A percentile compares a stretch with the other conserved stretches of the same genome.
phyloP scores from a whole-genome alignment of 257 asterid genomes.

The Primulina tabacum region DNA sequence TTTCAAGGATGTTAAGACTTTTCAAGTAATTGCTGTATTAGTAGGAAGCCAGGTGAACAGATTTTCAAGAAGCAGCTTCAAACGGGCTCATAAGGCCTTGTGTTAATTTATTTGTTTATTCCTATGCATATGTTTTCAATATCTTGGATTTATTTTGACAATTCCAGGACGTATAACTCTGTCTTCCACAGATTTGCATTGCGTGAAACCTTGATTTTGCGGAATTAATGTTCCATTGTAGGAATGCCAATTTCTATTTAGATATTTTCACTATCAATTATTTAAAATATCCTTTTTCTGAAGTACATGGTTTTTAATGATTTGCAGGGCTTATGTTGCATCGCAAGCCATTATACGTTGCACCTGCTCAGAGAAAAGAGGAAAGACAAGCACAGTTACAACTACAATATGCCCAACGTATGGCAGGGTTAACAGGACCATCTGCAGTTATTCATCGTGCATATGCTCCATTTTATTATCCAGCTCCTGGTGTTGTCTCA shows the following conservation, averaged over 20 bases:
- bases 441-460: slow-evolving; percentile 55
- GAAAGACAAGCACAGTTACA: slow-evolving; percentile 72
- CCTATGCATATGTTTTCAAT: not conserved
- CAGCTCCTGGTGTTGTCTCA: slow-evolving; percentile 49
- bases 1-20: not conserved
- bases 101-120: not conserved
- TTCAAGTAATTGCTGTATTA: not conserved
- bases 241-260: not conserved
- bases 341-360: slow-evolving; percentile 68
- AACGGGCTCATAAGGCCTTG: not conserved
- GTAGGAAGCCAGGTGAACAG: not conserved
- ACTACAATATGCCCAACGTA: slow-evolving; percentile 49
- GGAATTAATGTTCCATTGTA: not conserved
- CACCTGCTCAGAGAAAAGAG: slow-evolving; percentile 88
- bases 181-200: not conserved
- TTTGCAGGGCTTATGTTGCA: slow-evolving; percentile 62
- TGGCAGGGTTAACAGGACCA: slow-evolving; percentile 53
- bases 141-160: not conserved
- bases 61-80: not conserved
- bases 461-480: slow-evolving; percentile 63
- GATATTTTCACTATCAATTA: slow-evolving; percentile 4
- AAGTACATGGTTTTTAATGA: slow-evolving; percentile 13
- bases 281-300: slow-evolving; percentile 1
- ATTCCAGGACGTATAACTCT: not conserved
- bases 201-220: not conserved